These are phyloP conservation scores for Fusarium nygamai DNA, from an alignment of 2,329 filamentous ascomycete species.

Conservation along the genomic window DNA sequence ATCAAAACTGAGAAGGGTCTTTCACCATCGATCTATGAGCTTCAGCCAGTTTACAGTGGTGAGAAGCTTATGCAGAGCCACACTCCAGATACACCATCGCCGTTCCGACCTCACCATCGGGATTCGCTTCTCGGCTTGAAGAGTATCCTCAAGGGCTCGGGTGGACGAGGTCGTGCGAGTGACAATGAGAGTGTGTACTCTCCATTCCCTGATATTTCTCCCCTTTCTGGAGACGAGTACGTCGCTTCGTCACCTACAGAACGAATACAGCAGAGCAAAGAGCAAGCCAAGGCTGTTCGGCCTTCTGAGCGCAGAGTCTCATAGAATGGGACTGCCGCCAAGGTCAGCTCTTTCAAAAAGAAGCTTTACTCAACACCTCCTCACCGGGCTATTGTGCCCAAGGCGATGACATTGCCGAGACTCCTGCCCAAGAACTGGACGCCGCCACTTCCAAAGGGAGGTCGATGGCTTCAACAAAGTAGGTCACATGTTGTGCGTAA, in stretches of 20 bases:
- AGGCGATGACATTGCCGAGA: background rate
- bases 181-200: background rate
- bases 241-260: slow-evolving; percentile 26
- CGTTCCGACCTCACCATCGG: slow-evolving; percentile 35
- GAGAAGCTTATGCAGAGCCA: background rate
- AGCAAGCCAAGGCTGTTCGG: slow-evolving; percentile 16
- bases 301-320: slow-evolving; percentile 8
- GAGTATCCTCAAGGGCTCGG: slow-evolving; percentile 33
- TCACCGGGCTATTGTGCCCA: background rate
- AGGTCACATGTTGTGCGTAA: background rate
- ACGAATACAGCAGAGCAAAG: slow-evolving; percentile 21
- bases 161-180: background rate
- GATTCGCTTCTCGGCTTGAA: slow-evolving; percentile 28
- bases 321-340: slow-evolving; percentile 1
- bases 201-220: background rate
- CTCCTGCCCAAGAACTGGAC: slow-evolving; percentile 9
- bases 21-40: slow-evolving; percentile 7
- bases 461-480: slow-evolving; percentile 32
- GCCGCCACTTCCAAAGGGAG: background rate
- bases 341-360: background rate
- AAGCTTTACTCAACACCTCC: background rate
- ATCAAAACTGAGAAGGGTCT: background rate
- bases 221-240: slow-evolving; percentile 2
- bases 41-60: slow-evolving; percentile 35
- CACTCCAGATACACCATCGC: slow-evolving; percentile 1